Base-by-base conservation (phyloP, 202 grass and related monocot genomes). In the Carex arenaria region DNA sequence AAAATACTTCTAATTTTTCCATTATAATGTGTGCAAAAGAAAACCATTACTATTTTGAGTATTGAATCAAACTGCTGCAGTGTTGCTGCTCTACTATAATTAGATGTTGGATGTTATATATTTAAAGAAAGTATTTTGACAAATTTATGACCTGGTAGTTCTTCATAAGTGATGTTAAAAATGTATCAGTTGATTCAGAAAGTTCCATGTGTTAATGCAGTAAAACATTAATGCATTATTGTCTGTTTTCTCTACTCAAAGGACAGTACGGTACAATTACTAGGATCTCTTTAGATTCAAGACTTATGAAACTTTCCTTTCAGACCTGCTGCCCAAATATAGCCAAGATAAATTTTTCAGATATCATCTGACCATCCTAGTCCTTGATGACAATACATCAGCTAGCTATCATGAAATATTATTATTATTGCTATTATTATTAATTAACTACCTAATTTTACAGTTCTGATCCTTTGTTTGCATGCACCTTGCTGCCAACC, bases 291-390 rank as follows among this genome's bases (percentile, higher is more conserved):
- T 19, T 61, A 79, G 53, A 60, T 79, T 4, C 22, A 79, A 79
- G 75, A 10, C 30, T 57, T n/a, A 79, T 60, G 75, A 79, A 61
- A 79, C 52, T 79, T 79, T 32, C 55, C 75, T 79, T 55, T 79
- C 75, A 55, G 61, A 61, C 51, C 75, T 61, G 53, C 75, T 79
- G 75, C 53, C 28, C 75, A 79, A 79, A 79, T 79, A 79, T 79
- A 54, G 75, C 53, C 75, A 79, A 79, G 55, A 34, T 79, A n/a
- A 79, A 4, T 20, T 55, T 78, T 38, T 61, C 75, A 79, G 75
- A 20, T 75, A 23, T 79, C 53, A 79, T 79, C 51, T 79, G 75
- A 79, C 32, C 51, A 49, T 57, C 12, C 23, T 55, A 79, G 45
- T 72, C 23, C 28, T 38, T 31, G 52, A 57, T 61, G 75, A 78